phyloP scores from a whole-genome alignment of 768 basidiomycete species.

The Boletus patriciae region DNA sequence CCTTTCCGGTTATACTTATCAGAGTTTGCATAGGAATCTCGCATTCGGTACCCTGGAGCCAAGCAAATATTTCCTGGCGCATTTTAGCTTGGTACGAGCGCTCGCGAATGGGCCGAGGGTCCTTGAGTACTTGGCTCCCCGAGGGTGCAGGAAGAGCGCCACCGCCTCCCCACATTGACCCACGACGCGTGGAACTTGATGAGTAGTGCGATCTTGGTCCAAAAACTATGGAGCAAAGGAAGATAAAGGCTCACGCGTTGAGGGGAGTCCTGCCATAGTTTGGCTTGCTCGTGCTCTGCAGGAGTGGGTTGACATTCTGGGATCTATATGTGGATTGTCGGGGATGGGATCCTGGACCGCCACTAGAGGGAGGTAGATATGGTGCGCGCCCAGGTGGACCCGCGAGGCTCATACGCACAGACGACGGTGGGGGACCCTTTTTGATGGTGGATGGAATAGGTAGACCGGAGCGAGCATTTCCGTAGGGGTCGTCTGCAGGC shows the following conservation, averaged over 20 bases:
- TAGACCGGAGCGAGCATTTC: constrained; percentile 59
- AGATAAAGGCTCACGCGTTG: constrained; percentile 47
- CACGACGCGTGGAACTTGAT: constrained; percentile 66
- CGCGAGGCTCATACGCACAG: constrained; percentile 70
- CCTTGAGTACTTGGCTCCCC: constrained; percentile 60
- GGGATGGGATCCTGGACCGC: constrained; percentile 49
- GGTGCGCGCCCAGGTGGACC: constrained; percentile 68
- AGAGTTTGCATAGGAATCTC: constrained; percentile 70
- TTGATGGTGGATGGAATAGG: constrained; percentile 76
- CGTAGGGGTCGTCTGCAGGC: constrained; percentile 48
- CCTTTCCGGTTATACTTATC: constrained; percentile 78
- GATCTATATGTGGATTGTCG: constrained; percentile 70
- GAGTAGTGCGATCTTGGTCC: constrained; percentile 4
- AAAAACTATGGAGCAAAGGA: background rate
- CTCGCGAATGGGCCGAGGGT: constrained; percentile 78
- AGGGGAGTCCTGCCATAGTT: constrained; percentile 73
- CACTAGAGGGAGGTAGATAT: constrained; percentile 38
- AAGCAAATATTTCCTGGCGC: constrained; percentile 73
- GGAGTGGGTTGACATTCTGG: constrained; percentile 64
- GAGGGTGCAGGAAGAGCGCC: constrained; percentile 45
- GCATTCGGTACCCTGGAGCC: constrained; percentile 63
- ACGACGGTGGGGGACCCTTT: constrained; percentile 51
- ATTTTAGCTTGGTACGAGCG: constrained; percentile 69
- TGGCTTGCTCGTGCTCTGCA: constrained; percentile 68
- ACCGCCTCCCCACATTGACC: constrained; percentile 70